A percentile compares a stretch with the other conserved stretches of the same genome.
Conservation (phyloP, 2,329 filamentous ascomycete genomes). For the Hypoxylon sp. region DNA sequence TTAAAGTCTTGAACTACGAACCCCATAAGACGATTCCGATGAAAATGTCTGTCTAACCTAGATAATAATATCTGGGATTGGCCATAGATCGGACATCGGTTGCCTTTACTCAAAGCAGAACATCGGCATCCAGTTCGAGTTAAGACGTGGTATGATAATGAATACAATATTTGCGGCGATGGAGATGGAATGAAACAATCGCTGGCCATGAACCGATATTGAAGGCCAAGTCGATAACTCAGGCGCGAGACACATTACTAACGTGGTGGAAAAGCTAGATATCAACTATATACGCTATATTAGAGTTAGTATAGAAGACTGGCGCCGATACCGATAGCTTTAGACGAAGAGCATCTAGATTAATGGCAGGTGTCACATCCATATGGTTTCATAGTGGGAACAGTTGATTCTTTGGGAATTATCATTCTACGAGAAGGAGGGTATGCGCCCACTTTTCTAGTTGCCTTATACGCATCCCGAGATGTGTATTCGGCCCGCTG, state of each 20-base stretch:
- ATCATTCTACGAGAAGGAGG: not conserved
- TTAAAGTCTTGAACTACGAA: conserved; percentile 88
- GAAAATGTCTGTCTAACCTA: conserved; percentile 96
- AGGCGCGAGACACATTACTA: not conserved
- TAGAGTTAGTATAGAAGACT: not conserved
- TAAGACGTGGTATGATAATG: conserved; percentile 34
- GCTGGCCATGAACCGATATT: not conserved
- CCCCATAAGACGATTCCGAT: conserved; percentile 94
- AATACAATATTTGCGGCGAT: conserved; percentile 18
- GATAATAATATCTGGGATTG: conserved; percentile 11
- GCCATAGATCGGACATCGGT: not conserved
- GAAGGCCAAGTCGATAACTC: not conserved
- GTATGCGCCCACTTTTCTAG: conserved; percentile 1
- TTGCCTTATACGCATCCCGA: not conserved
- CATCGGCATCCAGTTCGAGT: not conserved
- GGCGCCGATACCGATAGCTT: not conserved
- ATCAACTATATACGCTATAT: conserved; percentile 1
- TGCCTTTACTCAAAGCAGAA: not conserved
- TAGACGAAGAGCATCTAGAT: conserved; percentile 1
- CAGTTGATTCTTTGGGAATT: not conserved
- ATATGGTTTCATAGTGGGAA: not conserved
- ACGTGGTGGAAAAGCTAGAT: not conserved
- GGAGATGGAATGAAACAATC: not conserved
- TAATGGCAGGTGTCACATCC: not conserved
- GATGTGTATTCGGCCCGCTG: not conserved